These are phyloP conservation scores for Phaeophleospora eucalypticola DNA, from an alignment of 2,329 filamentous ascomycete species.

Conservation along the genomic window DNA sequence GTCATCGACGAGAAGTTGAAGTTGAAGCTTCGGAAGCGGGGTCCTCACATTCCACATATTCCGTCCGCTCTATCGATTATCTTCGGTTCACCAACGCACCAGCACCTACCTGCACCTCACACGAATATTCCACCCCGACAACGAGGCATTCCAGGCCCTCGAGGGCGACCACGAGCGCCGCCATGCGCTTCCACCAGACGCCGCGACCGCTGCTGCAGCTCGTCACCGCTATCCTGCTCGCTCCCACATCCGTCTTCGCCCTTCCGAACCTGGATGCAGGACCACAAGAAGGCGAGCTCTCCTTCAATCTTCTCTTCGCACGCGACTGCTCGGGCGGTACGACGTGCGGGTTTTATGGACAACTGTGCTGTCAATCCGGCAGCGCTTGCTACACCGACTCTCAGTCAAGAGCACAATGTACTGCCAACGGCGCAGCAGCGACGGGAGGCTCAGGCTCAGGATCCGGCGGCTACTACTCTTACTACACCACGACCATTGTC, in stretches of 20 bases:
- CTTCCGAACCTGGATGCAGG: too few species aligned
- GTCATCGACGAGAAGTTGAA: too few species aligned
- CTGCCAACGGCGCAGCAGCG: slow-evolving; percentile 17
- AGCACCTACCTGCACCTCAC: too few species aligned
- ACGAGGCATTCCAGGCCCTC: slow-evolving; percentile 4
- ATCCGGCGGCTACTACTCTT: slow-evolving; percentile 45
- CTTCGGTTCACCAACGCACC: neutral
- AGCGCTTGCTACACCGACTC: slow-evolving; percentile 50
- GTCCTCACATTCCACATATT: too few species aligned
- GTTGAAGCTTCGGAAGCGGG: too few species aligned
- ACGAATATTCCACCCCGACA: slow-evolving; percentile 1
- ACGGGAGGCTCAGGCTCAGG: slow-evolving; percentile 24
- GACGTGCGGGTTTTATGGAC: slow-evolving; percentile 49
- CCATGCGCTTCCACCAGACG: slow-evolving; percentile 25
- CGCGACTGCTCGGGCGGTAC: slow-evolving; percentile 41
- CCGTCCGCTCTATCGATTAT: too few species aligned
- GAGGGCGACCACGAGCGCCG: slow-evolving; percentile 5
- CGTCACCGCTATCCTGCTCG: slow-evolving; percentile 27
- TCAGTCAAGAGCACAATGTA: slow-evolving; percentile 48
- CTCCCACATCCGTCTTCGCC: slow-evolving; percentile 20
- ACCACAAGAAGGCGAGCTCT: slow-evolving; percentile 31
- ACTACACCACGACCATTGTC: slow-evolving; percentile 55
- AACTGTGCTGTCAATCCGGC: slow-evolving; percentile 47
- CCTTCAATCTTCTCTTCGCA: slow-evolving; percentile 33
- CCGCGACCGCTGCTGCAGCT: slow-evolving; percentile 28